These are phyloP conservation scores for Camellia lanceoleosa DNA, from an alignment of 148 eudicot genomes.

Conservation along the genomic window DNA sequence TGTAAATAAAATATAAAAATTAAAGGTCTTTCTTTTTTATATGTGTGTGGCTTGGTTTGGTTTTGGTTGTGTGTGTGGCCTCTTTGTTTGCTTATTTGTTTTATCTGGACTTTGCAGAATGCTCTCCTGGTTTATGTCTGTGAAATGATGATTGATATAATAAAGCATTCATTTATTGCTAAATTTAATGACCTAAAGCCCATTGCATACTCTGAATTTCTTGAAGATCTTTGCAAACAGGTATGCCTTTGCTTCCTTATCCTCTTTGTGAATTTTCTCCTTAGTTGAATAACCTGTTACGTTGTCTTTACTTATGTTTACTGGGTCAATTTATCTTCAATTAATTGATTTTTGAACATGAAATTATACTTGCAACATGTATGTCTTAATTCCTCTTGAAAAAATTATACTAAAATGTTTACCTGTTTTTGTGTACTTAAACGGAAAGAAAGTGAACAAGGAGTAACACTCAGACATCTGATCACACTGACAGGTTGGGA, in stretches of 20 bases:
- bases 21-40: background rate
- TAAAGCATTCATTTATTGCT: constrained; percentile 90
- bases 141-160: constrained; percentile 81
- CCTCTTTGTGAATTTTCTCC: background rate
- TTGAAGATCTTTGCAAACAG: constrained; percentile 98
- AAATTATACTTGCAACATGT: background rate
- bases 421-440: background rate
- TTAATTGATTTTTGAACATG: background rate
- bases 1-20: background rate
- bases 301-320: background rate
- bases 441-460: background rate
- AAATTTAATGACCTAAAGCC: constrained; percentile 94
- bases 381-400: background rate
- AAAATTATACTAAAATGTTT: background rate
- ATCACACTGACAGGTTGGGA: background rate
- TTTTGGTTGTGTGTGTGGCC: background rate
- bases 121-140: constrained; percentile 77
- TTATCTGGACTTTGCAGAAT: constrained; percentile 61
- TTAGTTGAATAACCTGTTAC: background rate
- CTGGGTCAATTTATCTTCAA: background rate
- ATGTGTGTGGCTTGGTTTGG: background rate
- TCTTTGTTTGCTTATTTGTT: constrained; percentile 23
- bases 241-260: constrained; percentile 29
- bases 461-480: background rate
- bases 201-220: constrained; percentile 81